These are phyloP conservation scores for Jatropha multifida DNA, from an alignment of 441 rosid genomes.

Conservation along the genomic window DNA sequence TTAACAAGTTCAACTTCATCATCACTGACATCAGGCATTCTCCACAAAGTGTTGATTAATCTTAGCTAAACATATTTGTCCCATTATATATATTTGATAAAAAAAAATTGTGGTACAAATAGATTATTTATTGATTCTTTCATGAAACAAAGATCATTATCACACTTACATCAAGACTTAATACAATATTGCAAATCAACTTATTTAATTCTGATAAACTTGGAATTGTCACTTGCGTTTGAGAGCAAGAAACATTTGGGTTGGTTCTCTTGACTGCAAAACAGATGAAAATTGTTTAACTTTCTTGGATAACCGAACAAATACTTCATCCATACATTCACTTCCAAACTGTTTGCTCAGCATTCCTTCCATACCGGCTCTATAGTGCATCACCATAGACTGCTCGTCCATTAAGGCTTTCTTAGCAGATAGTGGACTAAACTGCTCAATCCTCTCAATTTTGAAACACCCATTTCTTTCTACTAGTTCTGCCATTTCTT, in stretches of 20 bases:
- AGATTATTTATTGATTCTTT: too few species aligned
- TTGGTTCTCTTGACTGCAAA: background rate
- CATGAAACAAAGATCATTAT: too few species aligned
- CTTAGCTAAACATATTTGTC: too few species aligned
- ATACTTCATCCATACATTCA: slow-evolving; percentile 23
- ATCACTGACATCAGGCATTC: too few species aligned
- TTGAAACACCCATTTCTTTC: slow-evolving; percentile 31
- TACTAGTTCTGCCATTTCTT: slow-evolving; percentile 25
- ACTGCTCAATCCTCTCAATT: slow-evolving; percentile 31
- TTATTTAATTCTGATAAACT: background rate
- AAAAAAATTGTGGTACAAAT: too few species aligned
- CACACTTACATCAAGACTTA: background rate
- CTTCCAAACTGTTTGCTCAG: slow-evolving; percentile 26
- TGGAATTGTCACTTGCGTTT: slow-evolving; percentile 5
- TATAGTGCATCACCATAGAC: slow-evolving; percentile 1
- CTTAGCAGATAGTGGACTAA: background rate
- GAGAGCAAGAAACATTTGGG: background rate
- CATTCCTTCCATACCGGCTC: slow-evolving; percentile 24
- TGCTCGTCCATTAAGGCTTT: background rate
- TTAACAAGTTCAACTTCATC: too few species aligned
- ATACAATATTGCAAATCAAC: background rate
- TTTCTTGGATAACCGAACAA: slow-evolving; percentile 18
- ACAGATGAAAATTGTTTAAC: background rate
- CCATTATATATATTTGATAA: too few species aligned
- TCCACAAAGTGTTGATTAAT: too few species aligned